phyloP scores from a whole-genome alignment of 306 rosid species.

The Benincasa hispida region DNA sequence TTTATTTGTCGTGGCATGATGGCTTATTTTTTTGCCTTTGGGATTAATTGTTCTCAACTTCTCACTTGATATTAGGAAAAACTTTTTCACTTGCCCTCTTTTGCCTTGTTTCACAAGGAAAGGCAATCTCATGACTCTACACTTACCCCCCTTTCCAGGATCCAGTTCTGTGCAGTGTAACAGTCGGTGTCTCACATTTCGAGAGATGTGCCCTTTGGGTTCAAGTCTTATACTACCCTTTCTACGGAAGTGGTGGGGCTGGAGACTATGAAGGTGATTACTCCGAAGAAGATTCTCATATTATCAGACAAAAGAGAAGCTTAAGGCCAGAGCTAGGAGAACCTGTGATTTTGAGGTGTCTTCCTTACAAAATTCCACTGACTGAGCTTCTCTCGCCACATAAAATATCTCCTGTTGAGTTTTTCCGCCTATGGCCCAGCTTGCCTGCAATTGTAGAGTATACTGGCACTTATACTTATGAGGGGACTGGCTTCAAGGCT shows the following conservation, averaged over 20 bases:
- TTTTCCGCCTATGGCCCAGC: slow-evolving; percentile 97
- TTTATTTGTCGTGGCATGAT: neutral
- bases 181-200: slow-evolving; percentile 92
- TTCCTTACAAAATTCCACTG: slow-evolving; percentile 81
- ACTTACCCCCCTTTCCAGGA: slow-evolving; percentile 39
- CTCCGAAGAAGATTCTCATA: slow-evolving; percentile 88
- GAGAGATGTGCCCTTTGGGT: slow-evolving; percentile 97
- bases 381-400: slow-evolving; percentile 90
- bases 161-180: slow-evolving; percentile 87
- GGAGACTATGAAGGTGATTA: slow-evolving; percentile 92
- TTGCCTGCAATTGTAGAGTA: slow-evolving; percentile 83
- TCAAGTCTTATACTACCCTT: slow-evolving; percentile 94
- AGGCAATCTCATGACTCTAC: slow-evolving; percentile 19
- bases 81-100: neutral
- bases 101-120: neutral
- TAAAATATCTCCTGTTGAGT: slow-evolving; percentile 89
- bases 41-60: neutral
- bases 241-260: slow-evolving; percentile 85
- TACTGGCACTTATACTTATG: slow-evolving; percentile 91
- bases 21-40: neutral
- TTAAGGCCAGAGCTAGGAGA: slow-evolving; percentile 93
- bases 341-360: slow-evolving; percentile 96
- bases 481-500: slow-evolving; percentile 98
- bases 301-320: slow-evolving; percentile 88
- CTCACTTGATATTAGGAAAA: neutral